Percentiles rank a stretch among this genome's conserved stretches.
Conservation (phyloP, 2,329 filamentous ascomycete species). For the Clonostachys chloroleuca region DNA sequence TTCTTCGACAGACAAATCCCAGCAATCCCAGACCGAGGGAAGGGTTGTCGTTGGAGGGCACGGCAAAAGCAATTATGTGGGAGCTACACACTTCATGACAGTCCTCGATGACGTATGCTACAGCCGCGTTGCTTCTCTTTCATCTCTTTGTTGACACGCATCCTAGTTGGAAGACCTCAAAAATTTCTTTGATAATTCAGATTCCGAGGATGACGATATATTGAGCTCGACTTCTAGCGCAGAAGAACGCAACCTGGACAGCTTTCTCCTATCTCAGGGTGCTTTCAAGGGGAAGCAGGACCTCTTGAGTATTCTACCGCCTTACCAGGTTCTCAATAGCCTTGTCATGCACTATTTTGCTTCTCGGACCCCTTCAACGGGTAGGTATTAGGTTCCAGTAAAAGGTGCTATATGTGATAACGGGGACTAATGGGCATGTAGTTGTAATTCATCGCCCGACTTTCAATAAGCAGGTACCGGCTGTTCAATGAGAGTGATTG, state of each 20-base stretch:
- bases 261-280: slow-evolving; percentile 34
- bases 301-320: slow-evolving; percentile 41
- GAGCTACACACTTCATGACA: slow-evolving; percentile 56
- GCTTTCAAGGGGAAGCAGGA: slow-evolving; percentile 35
- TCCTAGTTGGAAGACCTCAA: slow-evolving; percentile 54
- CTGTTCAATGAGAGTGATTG: too few relatives aligned
- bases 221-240: slow-evolving; percentile 19
- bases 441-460: slow-evolving; percentile 43
- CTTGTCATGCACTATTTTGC: slow-evolving; percentile 49
- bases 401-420: too few relatives aligned
- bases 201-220: slow-evolving; percentile 25
- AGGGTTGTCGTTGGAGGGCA: slow-evolving; percentile 31
- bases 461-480: too few relatives aligned
- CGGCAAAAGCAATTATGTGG: slow-evolving; percentile 45
- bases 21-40: not conserved
- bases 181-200: slow-evolving; percentile 47
- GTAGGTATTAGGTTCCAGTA: not conserved
- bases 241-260: slow-evolving; percentile 26
- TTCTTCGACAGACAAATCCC: too few relatives aligned
- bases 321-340: slow-evolving; percentile 38
- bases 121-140: too few relatives aligned
- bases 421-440: too few relatives aligned
- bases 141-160: not conserved
- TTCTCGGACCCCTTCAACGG: slow-evolving; percentile 43
- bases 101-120: slow-evolving; percentile 53